These are phyloP conservation scores for Cytospora piceicola DNA, from an alignment of 2,329 filamentous ascomycete species.

Conservation along the genomic window DNA sequence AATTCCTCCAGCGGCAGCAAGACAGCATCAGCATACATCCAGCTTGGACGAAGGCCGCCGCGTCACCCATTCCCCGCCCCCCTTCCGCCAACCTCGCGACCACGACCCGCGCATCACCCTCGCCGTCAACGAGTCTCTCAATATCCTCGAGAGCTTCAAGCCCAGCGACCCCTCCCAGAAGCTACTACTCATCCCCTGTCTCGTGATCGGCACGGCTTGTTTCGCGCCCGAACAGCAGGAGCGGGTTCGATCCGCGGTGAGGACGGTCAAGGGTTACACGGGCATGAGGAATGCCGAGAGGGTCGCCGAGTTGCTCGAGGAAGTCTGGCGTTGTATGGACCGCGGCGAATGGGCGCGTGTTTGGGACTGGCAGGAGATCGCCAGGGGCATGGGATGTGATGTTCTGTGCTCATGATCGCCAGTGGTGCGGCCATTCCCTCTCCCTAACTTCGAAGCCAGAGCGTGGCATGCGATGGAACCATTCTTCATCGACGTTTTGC, in stretches of 20 bases:
- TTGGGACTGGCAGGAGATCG: constrained; percentile 68
- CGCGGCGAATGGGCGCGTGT: constrained; percentile 59
- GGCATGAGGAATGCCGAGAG: constrained; percentile 62
- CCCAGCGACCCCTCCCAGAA: constrained; percentile 63
- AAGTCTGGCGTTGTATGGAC: constrained; percentile 64
- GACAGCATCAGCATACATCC: constrained; percentile 30
- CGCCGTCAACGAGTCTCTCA: constrained; percentile 61
- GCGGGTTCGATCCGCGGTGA: constrained; percentile 55
- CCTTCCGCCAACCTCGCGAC: constrained; percentile 51
- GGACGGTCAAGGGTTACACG: constrained; percentile 60
- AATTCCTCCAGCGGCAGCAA: constrained; percentile 28
- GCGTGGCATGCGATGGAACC: neutral
- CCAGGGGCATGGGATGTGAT: constrained; percentile 56
- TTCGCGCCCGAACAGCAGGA: constrained; percentile 57
- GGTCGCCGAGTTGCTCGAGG: constrained; percentile 57
- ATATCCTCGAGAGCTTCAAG: constrained; percentile 58
- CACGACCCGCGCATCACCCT: constrained; percentile 56
- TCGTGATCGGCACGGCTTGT: constrained; percentile 64
- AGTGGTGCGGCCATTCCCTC: too few species aligned
- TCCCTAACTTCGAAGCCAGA: neutral
- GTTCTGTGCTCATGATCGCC: constrained; percentile 52
- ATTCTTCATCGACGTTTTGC: neutral
- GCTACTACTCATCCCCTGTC: constrained; percentile 62
- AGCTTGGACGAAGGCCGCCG: constrained; percentile 32
- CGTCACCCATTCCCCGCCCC: constrained; percentile 48